phyloP scores from a whole-genome alignment of 768 basidiomycete species.

The Suillus tomentosus region DNA sequence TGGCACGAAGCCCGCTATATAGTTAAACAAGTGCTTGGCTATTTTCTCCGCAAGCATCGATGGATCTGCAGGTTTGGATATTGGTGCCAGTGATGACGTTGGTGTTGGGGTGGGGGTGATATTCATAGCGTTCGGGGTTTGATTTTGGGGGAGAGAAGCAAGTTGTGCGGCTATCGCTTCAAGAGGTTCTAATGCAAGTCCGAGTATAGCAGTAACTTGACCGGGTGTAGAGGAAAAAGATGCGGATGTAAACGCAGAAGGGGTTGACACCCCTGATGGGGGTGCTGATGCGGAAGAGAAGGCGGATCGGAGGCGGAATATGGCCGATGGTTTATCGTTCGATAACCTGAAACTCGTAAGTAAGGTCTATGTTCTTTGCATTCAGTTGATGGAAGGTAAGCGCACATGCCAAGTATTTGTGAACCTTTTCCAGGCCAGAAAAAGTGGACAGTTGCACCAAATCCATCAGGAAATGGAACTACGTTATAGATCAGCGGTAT shows the following conservation, averaged over 20 bases:
- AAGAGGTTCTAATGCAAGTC: constrained; percentile 80
- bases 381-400: constrained; percentile 13
- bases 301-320: constrained; percentile 77
- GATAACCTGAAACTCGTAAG: constrained; percentile 58
- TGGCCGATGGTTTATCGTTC: constrained; percentile 87
- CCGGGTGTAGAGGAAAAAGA: constrained; percentile 36
- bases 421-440: constrained; percentile 88
- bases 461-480: constrained; percentile 84
- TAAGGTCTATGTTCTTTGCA: background rate
- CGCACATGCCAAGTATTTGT: constrained; percentile 83
- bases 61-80: constrained; percentile 41
- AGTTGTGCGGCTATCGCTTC: constrained; percentile 60
- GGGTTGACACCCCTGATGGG: constrained; percentile 32
- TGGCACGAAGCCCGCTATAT: constrained; percentile 63
- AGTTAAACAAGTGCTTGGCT: constrained; percentile 76
- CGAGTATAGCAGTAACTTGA: constrained; percentile 73
- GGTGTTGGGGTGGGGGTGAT: constrained; percentile 22
- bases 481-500: constrained; percentile 2
- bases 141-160: constrained; percentile 41
- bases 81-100: constrained; percentile 26
- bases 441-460: constrained; percentile 83
- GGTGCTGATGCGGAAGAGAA: constrained; percentile 43
- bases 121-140: constrained; percentile 26
- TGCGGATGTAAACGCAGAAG: constrained; percentile 33
- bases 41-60: constrained; percentile 64